phyloP scores from a whole-genome alignment of 805 yeast genomes.

The Sporopachydermia quercuum region DNA sequence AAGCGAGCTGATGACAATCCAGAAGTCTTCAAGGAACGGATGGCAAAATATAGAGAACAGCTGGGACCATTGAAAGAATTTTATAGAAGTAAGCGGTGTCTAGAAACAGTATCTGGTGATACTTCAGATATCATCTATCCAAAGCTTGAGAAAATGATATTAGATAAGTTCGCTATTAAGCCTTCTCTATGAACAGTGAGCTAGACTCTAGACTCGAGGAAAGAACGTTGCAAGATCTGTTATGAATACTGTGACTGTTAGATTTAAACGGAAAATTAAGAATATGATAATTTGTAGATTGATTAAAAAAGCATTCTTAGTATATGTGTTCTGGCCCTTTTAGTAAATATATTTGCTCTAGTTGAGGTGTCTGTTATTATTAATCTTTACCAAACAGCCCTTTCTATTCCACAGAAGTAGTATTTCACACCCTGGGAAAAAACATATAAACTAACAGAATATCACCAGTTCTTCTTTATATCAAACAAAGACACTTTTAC shows the following conservation, averaged over 20 bases:
- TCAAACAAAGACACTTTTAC: too few relatives aligned
- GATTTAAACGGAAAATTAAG: not conserved
- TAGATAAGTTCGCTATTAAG: slow-evolving; percentile 15
- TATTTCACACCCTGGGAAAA: too few relatives aligned
- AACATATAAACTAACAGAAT: too few relatives aligned
- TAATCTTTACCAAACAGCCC: too few relatives aligned
- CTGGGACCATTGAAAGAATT: slow-evolving; percentile 52
- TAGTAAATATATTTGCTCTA: too few relatives aligned
- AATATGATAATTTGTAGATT: not conserved
- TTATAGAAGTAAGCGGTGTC: slow-evolving; percentile 31
- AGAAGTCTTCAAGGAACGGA: slow-evolving; percentile 51
- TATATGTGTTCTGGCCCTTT: slow-evolving; percentile 1
- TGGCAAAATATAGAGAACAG: slow-evolving; percentile 43
- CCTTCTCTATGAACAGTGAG: slow-evolving; percentile 9
- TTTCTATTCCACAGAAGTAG: too few relatives aligned
- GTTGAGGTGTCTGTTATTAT: too few relatives aligned
- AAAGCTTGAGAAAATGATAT: slow-evolving; percentile 31
- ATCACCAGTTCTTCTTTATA: too few relatives aligned
- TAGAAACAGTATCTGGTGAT: slow-evolving; percentile 50
- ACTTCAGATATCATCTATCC: slow-evolving; percentile 81
- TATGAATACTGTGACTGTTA: not conserved
- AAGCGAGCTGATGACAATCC: slow-evolving; percentile 78
- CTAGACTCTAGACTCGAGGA: slow-evolving; percentile 9
- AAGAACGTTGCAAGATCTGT: slow-evolving; percentile 7
- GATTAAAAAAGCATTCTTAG: not conserved